phyloP scores from a whole-genome alignment of 805 yeast genomes.

The Yarrowia sp. region DNA sequence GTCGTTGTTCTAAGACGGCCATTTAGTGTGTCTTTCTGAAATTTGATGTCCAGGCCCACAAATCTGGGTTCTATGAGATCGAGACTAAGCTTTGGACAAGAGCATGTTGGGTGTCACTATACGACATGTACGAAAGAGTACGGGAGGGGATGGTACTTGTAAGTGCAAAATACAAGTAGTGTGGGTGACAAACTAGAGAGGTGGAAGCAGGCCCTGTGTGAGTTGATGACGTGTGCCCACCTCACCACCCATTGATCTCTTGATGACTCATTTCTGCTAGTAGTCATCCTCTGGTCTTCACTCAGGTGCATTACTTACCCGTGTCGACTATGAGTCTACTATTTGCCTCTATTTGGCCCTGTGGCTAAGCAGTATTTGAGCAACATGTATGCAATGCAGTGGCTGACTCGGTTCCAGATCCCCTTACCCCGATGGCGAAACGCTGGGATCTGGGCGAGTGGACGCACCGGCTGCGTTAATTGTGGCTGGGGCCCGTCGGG shows the following conservation, averaged over 20 bases:
- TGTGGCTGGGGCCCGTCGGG: constrained; percentile 11
- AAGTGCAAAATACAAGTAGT: no score
- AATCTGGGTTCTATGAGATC: not conserved
- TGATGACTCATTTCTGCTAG: no score
- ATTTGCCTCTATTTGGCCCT: not conserved
- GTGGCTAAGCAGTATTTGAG: constrained; percentile 22
- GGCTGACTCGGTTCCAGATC: constrained; percentile 34
- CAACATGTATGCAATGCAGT: constrained; percentile 32
- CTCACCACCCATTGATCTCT: not conserved
- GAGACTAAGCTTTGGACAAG: not conserved
- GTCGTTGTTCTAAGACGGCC: no score
- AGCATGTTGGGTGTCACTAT: not conserved
- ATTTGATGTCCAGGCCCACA: not conserved
- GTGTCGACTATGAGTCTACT: constrained; percentile 11
- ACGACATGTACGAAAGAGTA: not conserved
- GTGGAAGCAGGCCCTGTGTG: no score
- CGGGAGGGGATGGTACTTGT: not conserved
- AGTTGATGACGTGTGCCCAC: not conserved
- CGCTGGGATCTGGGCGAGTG: no score
- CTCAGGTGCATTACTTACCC: constrained; percentile 7
- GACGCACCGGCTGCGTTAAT: no score
- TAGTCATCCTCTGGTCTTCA: no score
- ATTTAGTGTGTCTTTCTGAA: not conserved
- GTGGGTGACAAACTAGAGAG: no score
- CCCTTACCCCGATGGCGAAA: constrained; percentile 3